phyloP scores from a whole-genome alignment of 2,329 filamentous ascomycete genomes.

The Sordariomycetes sp. region DNA sequence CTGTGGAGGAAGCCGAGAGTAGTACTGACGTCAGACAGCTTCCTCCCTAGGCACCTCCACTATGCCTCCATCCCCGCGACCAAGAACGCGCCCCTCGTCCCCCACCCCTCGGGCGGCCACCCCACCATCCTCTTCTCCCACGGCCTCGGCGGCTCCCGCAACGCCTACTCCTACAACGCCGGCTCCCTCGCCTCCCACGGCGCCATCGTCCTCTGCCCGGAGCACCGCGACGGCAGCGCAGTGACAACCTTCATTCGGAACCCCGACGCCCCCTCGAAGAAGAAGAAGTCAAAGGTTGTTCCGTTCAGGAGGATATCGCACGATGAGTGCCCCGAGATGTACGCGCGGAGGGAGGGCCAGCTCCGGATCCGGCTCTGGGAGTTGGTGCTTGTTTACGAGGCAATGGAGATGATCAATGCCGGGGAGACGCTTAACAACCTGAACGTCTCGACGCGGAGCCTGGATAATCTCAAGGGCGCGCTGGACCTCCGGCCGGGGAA shows the following conservation, averaged over 20 bases:
- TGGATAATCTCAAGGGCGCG: conserved; percentile 44
- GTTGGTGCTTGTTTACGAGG: conserved; percentile 56
- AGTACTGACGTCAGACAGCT: conserved; percentile 23
- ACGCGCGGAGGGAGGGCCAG: conserved; percentile 55
- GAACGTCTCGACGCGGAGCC: conserved; percentile 31
- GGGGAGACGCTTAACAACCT: conserved; percentile 36
- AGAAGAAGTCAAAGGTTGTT: conserved; percentile 14
- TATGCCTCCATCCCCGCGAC: conserved; percentile 60
- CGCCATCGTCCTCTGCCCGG: conserved; percentile 66
- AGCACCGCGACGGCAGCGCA: conserved; percentile 72
- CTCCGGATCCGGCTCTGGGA: conserved; percentile 69
- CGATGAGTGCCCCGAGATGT: conserved; percentile 49
- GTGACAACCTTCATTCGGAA: conserved; percentile 61
- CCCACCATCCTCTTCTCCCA: conserved; percentile 80
- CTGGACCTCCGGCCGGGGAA: conserved; percentile 61
- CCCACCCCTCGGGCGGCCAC: conserved; percentile 28
- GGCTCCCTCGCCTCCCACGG: conserved; percentile 72
- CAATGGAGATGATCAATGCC: conserved; percentile 51
- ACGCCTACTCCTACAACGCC: conserved; percentile 73
- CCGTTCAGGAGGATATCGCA: conserved; percentile 46
- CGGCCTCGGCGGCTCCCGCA: conserved; percentile 67
- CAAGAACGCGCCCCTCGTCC: conserved; percentile 54
- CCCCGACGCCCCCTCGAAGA: conserved; percentile 16
- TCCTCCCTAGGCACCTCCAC: conserved; percentile 57
- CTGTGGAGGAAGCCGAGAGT: not conserved